These are phyloP conservation scores for Calonectria ilicicola DNA, from an alignment of 2,329 filamentous ascomycete species.

Conservation along the genomic window DNA sequence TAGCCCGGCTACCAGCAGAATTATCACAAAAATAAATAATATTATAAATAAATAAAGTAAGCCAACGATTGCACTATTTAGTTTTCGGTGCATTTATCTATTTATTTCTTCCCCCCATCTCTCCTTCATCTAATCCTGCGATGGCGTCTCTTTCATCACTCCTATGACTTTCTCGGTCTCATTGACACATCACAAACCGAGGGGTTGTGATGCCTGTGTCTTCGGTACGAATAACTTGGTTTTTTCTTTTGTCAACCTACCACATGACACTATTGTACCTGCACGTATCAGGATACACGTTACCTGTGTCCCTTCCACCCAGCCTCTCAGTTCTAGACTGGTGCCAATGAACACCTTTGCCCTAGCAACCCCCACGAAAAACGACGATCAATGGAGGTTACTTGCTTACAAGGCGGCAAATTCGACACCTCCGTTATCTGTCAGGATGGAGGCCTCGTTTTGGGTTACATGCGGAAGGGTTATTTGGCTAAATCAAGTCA, in stretches of 20 bases:
- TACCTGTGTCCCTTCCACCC: not conserved
- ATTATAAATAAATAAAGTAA: too few species aligned
- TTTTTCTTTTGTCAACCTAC: constrained; percentile 30
- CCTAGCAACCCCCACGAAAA: not conserved
- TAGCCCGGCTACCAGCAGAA: too few species aligned
- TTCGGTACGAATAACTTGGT: constrained; percentile 27
- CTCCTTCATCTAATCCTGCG: too few species aligned
- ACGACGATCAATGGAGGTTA: constrained; percentile 8
- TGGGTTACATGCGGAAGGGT: constrained; percentile 1
- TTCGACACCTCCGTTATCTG: constrained; percentile 10
- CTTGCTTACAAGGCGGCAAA: constrained; percentile 7
- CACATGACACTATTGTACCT: constrained; percentile 35
- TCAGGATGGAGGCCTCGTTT: constrained; percentile 3
- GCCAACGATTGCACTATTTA: too few species aligned
- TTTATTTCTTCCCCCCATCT: too few species aligned
- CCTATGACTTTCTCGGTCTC: constrained; percentile 29
- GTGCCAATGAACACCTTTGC: constrained; percentile 20
- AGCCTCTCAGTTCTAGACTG: constrained; percentile 12
- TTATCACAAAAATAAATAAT: too few species aligned
- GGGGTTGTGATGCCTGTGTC: constrained; percentile 37
- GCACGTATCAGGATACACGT: constrained; percentile 20
- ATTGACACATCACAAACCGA: constrained; percentile 33
- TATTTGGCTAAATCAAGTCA: not conserved
- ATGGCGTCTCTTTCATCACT: too few species aligned
- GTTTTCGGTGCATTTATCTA: too few species aligned